Percentiles rank a stretch among this genome's conserved stretches.
phyloP scores from a whole-genome alignment of 805 yeast genomes.

The Zygosaccharomyces siamensis region DNA sequence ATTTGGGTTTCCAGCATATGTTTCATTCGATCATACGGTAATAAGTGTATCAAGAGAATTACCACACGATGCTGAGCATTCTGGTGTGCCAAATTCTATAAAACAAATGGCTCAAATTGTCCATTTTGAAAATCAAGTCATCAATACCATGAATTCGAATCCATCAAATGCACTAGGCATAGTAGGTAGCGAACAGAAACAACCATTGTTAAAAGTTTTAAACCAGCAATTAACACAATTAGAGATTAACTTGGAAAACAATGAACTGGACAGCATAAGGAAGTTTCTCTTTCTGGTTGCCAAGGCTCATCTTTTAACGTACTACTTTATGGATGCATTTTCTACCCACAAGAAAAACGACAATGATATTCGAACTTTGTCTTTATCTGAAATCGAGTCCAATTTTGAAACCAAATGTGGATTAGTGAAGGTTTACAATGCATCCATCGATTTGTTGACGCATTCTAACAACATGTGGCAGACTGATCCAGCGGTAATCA shows the following conservation, averaged over 20 bases:
- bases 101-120: conserved; percentile 78
- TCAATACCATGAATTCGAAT: conserved; percentile 68
- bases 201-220: conserved; percentile 68
- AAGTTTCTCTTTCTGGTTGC: conserved; percentile 65
- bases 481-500: conserved; percentile 57
- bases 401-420: conserved; percentile 65
- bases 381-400: conserved; percentile 24
- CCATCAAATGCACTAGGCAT: conserved; percentile 61
- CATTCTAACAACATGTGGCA: conserved; percentile 62
- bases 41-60: conserved; percentile 42
- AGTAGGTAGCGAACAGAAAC: conserved; percentile 62
- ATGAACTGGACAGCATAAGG: conserved; percentile 60
- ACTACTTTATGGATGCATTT: conserved; percentile 61
- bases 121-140: conserved; percentile 79
- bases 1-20: conserved; percentile 92
- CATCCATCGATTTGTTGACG: conserved; percentile 64
- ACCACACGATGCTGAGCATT: conserved; percentile 17
- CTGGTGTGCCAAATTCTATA: conserved; percentile 52
- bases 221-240: conserved; percentile 70
- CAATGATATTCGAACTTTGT: conserved; percentile 6
- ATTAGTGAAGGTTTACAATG: conserved; percentile 69
- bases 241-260: conserved; percentile 46
- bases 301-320: conserved; percentile 75
- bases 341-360: conserved; percentile 9
- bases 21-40: conserved; percentile 71